A percentile compares a stretch with the other conserved stretches of the same genome.
These are phyloP conservation scores for Cyclostephanos tholiformis DNA, from an alignment of 108 stramenopile species.

Conservation along the genomic window DNA sequence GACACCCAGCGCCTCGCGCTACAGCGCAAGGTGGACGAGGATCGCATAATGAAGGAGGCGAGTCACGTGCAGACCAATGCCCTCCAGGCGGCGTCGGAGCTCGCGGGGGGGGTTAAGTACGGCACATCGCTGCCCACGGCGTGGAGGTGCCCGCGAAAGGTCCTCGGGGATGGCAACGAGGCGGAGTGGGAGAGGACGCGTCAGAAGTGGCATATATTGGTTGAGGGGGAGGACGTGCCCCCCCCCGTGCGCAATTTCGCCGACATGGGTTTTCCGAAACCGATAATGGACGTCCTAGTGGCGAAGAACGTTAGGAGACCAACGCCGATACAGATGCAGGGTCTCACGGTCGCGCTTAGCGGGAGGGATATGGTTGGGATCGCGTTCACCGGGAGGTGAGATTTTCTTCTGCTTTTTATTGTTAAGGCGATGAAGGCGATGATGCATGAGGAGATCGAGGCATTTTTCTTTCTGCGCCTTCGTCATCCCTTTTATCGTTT, in stretches of 20 bases:
- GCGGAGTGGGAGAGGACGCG: constrained; percentile 77
- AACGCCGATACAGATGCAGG: constrained; percentile 99
- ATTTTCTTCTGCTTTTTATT: neutral
- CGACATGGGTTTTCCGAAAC: constrained; percentile 94
- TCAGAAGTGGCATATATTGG: constrained; percentile 95
- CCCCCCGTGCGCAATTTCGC: constrained; percentile 90
- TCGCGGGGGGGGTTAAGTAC: constrained; percentile 88
- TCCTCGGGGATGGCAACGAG: constrained; percentile 68
- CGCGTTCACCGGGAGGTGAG: constrained; percentile 89
- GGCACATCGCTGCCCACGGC: constrained; percentile 78
- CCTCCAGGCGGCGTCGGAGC: constrained; percentile 91
- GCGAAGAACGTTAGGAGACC: constrained; percentile 92
- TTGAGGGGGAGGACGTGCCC: constrained; percentile 92
- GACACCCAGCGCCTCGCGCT: constrained; percentile 60
- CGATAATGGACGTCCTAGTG: constrained; percentile 75
- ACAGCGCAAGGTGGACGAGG: constrained; percentile 80
- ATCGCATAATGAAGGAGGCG: constrained; percentile 91
- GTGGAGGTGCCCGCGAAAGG: constrained; percentile 87
- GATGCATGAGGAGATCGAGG: no score
- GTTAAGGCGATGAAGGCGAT: neutral
- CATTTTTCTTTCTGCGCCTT: constrained; percentile 23
- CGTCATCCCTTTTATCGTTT: neutral
- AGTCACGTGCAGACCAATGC: constrained; percentile 96
- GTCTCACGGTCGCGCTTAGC: constrained; percentile 93
- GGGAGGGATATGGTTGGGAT: constrained; percentile 99